Evolutionary conservation across 2,329 filamentous ascomycete genomes (phyloP).

Genomic region (Pseudogymnoascus sp.): DNA sequence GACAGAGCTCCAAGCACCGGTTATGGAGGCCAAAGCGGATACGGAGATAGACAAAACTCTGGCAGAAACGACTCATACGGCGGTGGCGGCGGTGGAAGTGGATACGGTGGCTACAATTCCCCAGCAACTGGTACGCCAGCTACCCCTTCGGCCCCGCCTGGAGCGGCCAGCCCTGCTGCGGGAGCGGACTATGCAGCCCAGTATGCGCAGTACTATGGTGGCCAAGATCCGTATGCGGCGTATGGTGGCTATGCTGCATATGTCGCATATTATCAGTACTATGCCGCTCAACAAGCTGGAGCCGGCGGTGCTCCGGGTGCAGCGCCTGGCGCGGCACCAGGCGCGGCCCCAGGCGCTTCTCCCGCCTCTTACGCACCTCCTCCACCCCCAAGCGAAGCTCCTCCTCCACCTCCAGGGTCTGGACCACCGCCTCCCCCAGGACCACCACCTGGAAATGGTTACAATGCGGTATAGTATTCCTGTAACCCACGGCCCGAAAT

Average conservation of each 20-base stretch:
- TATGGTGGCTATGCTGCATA: slow-evolving; percentile 85
- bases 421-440: slow-evolving; percentile 52
- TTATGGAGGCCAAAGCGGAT: slow-evolving; percentile 38
- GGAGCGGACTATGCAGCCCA: slow-evolving; percentile 65
- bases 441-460: slow-evolving; percentile 45
- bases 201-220: slow-evolving; percentile 74
- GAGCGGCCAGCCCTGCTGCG: slow-evolving; percentile 36
- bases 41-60: slow-evolving; percentile 44
- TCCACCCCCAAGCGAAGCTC: slow-evolving; percentile 50
- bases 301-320: slow-evolving; percentile 29
- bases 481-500: slow-evolving; percentile 15
- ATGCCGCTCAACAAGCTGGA: slow-evolving; percentile 45
- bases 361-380: slow-evolving; percentile 44
- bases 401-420: slow-evolving; percentile 54
- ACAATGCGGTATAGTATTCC: slow-evolving; percentile 43
- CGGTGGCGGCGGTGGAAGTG: slow-evolving; percentile 29
- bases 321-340: slow-evolving; percentile 34
- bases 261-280: slow-evolving; percentile 66
- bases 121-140: slow-evolving; percentile 24
- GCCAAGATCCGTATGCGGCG: slow-evolving; percentile 75
- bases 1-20: slow-evolving; percentile 25
- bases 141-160: slow-evolving; percentile 34
- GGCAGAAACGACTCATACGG: slow-evolving; percentile 36
- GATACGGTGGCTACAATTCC: slow-evolving; percentile 32
- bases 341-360: slow-evolving; percentile 33